These are phyloP conservation scores for Nidularia pulvinata DNA, from an alignment of 768 basidiomycete species.

Conservation along the genomic window DNA sequence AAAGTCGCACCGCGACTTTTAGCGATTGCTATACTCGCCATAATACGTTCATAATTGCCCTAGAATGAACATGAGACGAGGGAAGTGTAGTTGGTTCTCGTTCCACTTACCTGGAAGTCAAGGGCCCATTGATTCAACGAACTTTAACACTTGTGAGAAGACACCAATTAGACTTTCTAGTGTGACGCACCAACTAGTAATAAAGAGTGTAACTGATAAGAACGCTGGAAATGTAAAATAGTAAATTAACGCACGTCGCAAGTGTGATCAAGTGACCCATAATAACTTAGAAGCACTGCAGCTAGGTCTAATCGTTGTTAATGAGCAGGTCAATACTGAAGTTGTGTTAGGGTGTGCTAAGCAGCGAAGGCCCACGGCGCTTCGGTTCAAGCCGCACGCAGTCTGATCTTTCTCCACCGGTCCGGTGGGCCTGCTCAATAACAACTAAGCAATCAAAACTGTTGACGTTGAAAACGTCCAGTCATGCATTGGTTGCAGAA, in stretches of 20 bases:
- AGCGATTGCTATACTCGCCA: constrained; percentile 85
- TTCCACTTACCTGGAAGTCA: constrained; percentile 76
- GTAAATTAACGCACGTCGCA: neutral
- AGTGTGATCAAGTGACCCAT: constrained; percentile 6
- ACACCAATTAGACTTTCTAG: no score
- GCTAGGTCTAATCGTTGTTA: no score
- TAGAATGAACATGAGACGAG: constrained; percentile 20
- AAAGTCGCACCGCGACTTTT: constrained; percentile 88
- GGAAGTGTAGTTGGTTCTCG: neutral
- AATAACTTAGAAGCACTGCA: neutral
- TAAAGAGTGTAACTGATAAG: neutral
- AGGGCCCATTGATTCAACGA: constrained; percentile 98
- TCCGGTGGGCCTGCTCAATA: no score
- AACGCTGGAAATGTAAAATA: neutral
- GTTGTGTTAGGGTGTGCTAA: no score
- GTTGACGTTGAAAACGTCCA: no score
- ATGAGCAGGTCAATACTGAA: no score
- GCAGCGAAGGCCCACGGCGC: no score
- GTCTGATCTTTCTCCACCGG: no score
- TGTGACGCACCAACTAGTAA: neutral
- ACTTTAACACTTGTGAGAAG: constrained; percentile 34
- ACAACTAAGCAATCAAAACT: no score
- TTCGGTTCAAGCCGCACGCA: no score
- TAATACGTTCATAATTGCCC: constrained; percentile 94
- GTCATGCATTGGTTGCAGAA: no score